These are phyloP conservation scores for Arachnopeziza araneosa DNA, from an alignment of 2,329 filamentous ascomycete genomes.

Conservation along the genomic window DNA sequence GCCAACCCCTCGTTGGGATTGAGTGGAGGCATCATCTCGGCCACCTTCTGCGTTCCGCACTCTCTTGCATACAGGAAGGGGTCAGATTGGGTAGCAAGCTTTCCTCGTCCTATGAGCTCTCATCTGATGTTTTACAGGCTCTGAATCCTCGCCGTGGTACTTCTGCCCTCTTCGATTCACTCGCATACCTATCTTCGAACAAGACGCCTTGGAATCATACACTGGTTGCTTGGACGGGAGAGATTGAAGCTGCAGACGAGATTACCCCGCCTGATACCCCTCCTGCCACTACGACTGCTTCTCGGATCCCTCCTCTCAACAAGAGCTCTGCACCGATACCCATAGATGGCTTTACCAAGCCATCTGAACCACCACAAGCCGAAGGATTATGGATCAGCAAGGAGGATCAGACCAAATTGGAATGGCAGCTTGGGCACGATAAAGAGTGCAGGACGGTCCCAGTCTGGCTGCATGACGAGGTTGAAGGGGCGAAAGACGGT, in stretches of 20 bases:
- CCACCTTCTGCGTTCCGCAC: slow-evolving; percentile 59
- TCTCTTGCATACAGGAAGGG: slow-evolving; percentile 52
- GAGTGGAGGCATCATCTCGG: slow-evolving; percentile 62
- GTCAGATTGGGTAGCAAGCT: slow-evolving; percentile 52
- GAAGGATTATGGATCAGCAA: slow-evolving; percentile 68
- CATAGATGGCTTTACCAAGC: slow-evolving; percentile 54
- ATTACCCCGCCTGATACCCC: slow-evolving; percentile 44
- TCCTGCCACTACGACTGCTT: slow-evolving; percentile 40
- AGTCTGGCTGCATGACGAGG: slow-evolving; percentile 81
- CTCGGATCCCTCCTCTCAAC: slow-evolving; percentile 52
- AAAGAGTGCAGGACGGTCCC: slow-evolving; percentile 75
- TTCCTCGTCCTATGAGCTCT: neutral
- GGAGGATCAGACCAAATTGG: slow-evolving; percentile 66
- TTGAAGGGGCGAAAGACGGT: slow-evolving; percentile 58
- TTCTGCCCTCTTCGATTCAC: slow-evolving; percentile 87
- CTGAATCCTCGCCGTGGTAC: slow-evolving; percentile 75
- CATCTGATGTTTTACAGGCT: slow-evolving; percentile 45
- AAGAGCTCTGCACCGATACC: slow-evolving; percentile 76
- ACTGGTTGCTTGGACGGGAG: slow-evolving; percentile 91
- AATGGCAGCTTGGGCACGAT: slow-evolving; percentile 66
- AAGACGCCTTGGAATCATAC: slow-evolving; percentile 85
- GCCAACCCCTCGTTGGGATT: slow-evolving; percentile 52
- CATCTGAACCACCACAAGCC: slow-evolving; percentile 50
- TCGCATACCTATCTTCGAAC: slow-evolving; percentile 80
- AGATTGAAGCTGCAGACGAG: slow-evolving; percentile 56